Conservation (phyloP, 1,284 basidiomycete genomes). For the Rhizopogon parksii region DNA sequence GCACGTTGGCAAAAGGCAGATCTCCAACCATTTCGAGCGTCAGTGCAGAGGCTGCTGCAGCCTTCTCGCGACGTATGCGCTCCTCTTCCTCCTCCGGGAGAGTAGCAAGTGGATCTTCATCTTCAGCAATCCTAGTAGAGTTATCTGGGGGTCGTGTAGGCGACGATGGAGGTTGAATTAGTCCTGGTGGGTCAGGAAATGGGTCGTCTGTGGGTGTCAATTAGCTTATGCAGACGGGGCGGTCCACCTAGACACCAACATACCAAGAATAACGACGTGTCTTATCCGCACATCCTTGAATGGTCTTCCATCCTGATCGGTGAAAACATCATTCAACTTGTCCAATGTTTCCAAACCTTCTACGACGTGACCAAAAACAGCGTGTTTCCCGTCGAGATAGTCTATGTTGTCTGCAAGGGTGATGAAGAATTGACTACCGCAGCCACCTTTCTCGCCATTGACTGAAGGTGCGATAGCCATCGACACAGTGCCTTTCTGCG, state of each 20-base stretch:
- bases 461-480: conserved; percentile 86
- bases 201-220: conserved; percentile 70
- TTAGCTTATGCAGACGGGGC: conserved; percentile 3
- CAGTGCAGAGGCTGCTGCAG: conserved; percentile 87
- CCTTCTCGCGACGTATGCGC: conserved; percentile 69
- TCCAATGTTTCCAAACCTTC: conserved; percentile 91
- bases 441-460: conserved; percentile 68
- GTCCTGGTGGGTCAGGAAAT: conserved; percentile 78
- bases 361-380: conserved; percentile 91
- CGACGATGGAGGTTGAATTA: conserved; percentile 67
- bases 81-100: conserved; percentile 82
- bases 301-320: conserved; percentile 84
- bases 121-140: conserved; percentile 83
- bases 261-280: conserved; percentile 89
- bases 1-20: conserved; percentile 94
- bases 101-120: conserved; percentile 77
- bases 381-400: conserved; percentile 94
- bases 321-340: conserved; percentile 87
- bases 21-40: conserved; percentile 99
- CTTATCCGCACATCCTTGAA: conserved; percentile 91
- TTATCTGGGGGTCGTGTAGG: conserved; percentile 79
- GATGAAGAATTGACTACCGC: conserved; percentile 95
- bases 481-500: conserved; percentile 82
- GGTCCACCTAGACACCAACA: conserved; percentile 20
- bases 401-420: conserved; percentile 88